Percentiles rank a stretch among this genome's conserved stretches.
phyloP scores from a whole-genome alignment of 2,329 filamentous ascomycete species.

The Polytolypa hystricis region DNA sequence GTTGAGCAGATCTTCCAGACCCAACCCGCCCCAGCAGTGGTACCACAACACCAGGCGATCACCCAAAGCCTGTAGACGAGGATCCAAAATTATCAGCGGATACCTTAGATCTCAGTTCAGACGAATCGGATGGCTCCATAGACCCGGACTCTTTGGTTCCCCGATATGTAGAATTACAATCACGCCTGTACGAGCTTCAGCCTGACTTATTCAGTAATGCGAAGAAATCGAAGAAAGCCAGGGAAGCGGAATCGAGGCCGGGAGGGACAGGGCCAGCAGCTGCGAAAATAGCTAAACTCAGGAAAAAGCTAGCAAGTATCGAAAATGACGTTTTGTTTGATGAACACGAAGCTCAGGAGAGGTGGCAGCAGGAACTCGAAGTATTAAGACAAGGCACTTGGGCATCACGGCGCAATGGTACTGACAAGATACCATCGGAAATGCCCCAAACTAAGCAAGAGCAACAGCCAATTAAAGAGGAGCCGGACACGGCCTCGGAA shows the following conservation, averaged over 20 bases:
- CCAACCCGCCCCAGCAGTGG: no score
- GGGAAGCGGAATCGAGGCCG: conserved; percentile 14
- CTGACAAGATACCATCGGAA: not conserved
- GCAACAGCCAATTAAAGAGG: conserved; percentile 38
- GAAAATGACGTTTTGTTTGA: conserved; percentile 71
- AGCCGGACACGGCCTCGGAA: conserved; percentile 22
- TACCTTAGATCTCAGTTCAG: conserved; percentile 5
- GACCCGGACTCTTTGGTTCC: conserved; percentile 66
- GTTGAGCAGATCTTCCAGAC: no score
- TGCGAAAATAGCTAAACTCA: conserved; percentile 51
- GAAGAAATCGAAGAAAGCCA: conserved; percentile 31
- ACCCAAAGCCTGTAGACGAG: no score
- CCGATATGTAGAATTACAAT: conserved; percentile 65
- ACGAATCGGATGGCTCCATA: conserved; percentile 51
- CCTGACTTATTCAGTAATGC: conserved; percentile 39
- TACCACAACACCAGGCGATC: no score
- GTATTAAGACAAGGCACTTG: conserved; percentile 53
- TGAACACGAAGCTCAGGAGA: conserved; percentile 49
- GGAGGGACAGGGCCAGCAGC: conserved; percentile 11
- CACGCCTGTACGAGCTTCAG: conserved; percentile 52
- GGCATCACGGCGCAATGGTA: conserved; percentile 16
- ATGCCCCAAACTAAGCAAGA: not conserved
- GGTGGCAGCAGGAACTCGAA: conserved; percentile 52
- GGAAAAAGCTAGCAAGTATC: conserved; percentile 64
- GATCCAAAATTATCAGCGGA: conserved; percentile 2